Base-by-base conservation (phyloP, 495 filamentous ascomycete species). In the Bryoglossum gracile region DNA sequence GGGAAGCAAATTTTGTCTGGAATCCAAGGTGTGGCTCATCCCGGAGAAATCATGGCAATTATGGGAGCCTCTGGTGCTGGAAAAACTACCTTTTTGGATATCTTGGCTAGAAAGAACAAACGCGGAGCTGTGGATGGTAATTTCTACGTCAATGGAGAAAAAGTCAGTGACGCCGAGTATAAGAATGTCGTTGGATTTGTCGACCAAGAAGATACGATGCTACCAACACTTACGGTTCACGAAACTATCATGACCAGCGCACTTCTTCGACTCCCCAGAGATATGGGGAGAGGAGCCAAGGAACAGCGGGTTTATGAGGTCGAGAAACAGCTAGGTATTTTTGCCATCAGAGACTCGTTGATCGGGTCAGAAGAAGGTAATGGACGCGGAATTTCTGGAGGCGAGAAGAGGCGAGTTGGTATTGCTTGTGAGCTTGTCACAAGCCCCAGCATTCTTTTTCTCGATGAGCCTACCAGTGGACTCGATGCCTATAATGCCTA, bases 401-500 rank as follows among this genome's bases (percentile, higher is more conserved):
- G 92, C 51, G 92, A 98, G 65, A 97, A 97, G 68, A 80, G 92
- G 44, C 76, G 92, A 53, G 94, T 98, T 37, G 89, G 89, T 8
- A 98, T 98, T 65, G 92, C 92, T 51, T 97, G 92, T 67, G 92
- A 98, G 62, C 73, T 98, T 51, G 94, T 98, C 46, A 98, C 94
- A 8, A 96, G 90, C 62, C 92, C 92, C 3, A 95, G 89, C 50
- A 97, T 98, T 54, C 78, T 98, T 16, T 96, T 98, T 70, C 73
- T 98, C 49, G 92, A 98, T 58, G 92, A 98, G 57, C 92, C 92
- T 2, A 98, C 92, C 1, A 95, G 89, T 59, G 92, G 92, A 38
- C 73, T 98, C 39, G 92, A 97, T 67, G 86, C 92, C 3, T 97
- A 80, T 69, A 97, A 97, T 60, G 91, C 91, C 0, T 97, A 90